phyloP scores from a whole-genome alignment of 179 eudicot species.

The Silene vulgaris region DNA sequence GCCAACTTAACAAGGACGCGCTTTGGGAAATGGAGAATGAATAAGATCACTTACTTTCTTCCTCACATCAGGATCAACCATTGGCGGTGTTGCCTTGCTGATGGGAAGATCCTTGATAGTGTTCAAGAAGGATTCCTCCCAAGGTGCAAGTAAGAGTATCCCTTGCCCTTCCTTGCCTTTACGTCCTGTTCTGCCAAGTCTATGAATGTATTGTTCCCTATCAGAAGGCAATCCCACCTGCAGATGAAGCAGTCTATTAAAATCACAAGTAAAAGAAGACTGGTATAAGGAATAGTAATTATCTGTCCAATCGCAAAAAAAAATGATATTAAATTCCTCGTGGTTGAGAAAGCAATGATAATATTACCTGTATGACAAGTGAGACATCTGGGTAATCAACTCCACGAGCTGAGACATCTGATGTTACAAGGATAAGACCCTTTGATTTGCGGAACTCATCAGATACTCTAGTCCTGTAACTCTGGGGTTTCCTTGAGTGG shows the following conservation, averaged over 20 bases:
- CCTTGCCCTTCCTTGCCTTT: conserved; percentile 98
- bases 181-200: conserved; percentile 96
- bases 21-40: not conserved
- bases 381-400: conserved; percentile 97
- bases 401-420: conserved; percentile 98
- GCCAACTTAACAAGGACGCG: not conserved
- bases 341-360: not conserved
- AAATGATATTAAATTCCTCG: not conserved
- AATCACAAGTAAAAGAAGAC: not conserved
- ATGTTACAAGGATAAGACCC: conserved; percentile 89
- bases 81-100: conserved; percentile 52
- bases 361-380: conserved; percentile 71
- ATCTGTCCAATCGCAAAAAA: not conserved
- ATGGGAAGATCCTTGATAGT: conserved; percentile 67
- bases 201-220: conserved; percentile 88
- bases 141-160: conserved; percentile 74
- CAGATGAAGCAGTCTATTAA: conserved; percentile 13
- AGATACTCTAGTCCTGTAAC: conserved; percentile 84
- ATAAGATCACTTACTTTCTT: conserved; percentile 49
- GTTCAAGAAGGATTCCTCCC: conserved; percentile 85
- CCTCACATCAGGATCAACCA: conserved; percentile 61
- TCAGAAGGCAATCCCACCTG: conserved; percentile 87
- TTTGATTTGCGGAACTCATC: conserved; percentile 92
- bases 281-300: not conserved
- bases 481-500: conserved; percentile 89